These are phyloP conservation scores for Kurtzmaniella natalensis DNA, from an alignment of 1,139 yeast species.

Conservation along the genomic window DNA sequence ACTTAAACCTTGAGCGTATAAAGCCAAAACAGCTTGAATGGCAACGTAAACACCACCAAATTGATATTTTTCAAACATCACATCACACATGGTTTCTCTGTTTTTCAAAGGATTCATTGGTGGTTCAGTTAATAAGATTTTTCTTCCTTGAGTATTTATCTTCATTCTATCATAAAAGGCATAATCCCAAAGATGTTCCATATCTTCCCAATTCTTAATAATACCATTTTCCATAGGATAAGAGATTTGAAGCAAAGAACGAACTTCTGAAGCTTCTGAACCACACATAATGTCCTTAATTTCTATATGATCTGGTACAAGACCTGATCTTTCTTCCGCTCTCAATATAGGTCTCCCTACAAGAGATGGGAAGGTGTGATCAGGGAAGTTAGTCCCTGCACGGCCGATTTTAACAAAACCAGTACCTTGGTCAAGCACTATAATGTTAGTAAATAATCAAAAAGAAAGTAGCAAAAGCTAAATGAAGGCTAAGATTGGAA, in stretches of 20 bases:
- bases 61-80: slow-evolving; percentile 94
- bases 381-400: slow-evolving; percentile 97
- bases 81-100: slow-evolving; percentile 92
- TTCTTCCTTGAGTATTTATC: slow-evolving; percentile 67
- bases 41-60: slow-evolving; percentile 98
- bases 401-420: slow-evolving; percentile 95
- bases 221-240: slow-evolving; percentile 99
- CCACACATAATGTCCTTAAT: slow-evolving; percentile 97
- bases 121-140: slow-evolving; percentile 89
- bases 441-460: slow-evolving; percentile 16
- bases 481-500: too few relatives aligned
- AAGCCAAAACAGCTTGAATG: slow-evolving; percentile 94
- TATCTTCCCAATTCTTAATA: slow-evolving; percentile 96
- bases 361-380: slow-evolving; percentile 95
- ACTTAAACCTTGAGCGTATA: slow-evolving; percentile 94
- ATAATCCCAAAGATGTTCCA: slow-evolving; percentile 98
- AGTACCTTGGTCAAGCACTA: slow-evolving; percentile 98
- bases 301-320: slow-evolving; percentile 56
- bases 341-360: slow-evolving; percentile 97
- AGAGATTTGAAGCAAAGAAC: slow-evolving; percentile 84
- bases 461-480: too few relatives aligned
- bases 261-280: slow-evolving; percentile 85
- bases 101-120: slow-evolving; percentile 96
- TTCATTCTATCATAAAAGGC: slow-evolving; percentile 91
- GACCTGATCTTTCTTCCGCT: slow-evolving; percentile 81